A percentile compares a stretch with the other conserved stretches of the same genome.
Conservation (phyloP, 768 basidiomycete species). For the Termitomyces sp. region DNA sequence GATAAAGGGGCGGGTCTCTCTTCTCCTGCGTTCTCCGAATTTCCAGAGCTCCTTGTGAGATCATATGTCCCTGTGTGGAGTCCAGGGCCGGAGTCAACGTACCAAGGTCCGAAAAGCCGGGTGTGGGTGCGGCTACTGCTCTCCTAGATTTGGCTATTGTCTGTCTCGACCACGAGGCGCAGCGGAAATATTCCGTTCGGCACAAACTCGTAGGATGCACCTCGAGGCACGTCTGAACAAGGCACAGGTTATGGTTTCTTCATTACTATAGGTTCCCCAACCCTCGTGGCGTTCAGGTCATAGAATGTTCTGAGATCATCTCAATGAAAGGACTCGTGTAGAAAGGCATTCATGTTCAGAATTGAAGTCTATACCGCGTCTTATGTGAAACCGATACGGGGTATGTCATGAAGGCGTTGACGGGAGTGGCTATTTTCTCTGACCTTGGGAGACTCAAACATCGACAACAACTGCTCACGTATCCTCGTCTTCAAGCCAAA, state of each 20-base stretch:
- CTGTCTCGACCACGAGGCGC: conserved; percentile 7
- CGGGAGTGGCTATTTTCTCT: neutral
- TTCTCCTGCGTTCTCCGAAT: conserved; percentile 22
- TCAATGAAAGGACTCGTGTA: conserved; percentile 19
- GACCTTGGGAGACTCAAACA: neutral
- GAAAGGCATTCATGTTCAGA: conserved; percentile 19
- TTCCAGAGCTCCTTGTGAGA: conserved; percentile 23
- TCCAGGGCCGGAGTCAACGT: conserved; percentile 9
- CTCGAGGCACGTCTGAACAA: conserved; percentile 14
- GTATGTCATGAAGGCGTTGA: conserved; percentile 25
- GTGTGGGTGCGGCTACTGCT: conserved; percentile 27
- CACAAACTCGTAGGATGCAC: conserved; percentile 17
- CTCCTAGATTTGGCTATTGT: conserved; percentile 21
- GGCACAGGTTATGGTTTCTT: conserved; percentile 19
- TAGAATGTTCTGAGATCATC: conserved; percentile 19
- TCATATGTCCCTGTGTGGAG: conserved; percentile 16
- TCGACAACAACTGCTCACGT: neutral
- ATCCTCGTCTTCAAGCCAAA: neutral
- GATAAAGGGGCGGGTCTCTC: conserved; percentile 12
- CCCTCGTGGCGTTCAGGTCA: conserved; percentile 23
- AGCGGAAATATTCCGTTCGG: conserved; percentile 14
- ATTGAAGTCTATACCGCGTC: conserved; percentile 21
- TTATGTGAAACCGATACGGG: conserved; percentile 25
- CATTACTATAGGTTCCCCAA: conserved; percentile 19
- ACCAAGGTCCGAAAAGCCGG: conserved; percentile 22